A percentile compares a stretch with the other conserved stretches of the same genome.
Evolutionary conservation across 495 filamentous ascomycete genomes (phyloP).

Genomic region (Baudoinia panamericana): DNA sequence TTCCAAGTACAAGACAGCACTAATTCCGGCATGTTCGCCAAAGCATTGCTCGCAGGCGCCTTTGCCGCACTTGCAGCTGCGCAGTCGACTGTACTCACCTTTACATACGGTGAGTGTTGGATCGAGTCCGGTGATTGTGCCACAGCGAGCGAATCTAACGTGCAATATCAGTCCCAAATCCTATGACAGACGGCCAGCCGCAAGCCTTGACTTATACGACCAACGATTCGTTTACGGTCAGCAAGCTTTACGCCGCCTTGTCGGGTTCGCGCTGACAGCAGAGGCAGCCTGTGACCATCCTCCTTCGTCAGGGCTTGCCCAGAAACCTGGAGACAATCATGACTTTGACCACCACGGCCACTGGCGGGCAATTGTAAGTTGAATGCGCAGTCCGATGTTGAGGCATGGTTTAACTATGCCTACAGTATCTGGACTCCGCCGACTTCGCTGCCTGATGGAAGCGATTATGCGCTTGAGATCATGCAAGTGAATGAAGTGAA

Average conservation of each 20-base stretch:
- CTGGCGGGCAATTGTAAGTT: too few relatives aligned
- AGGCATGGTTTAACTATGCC: background rate
- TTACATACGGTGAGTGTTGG: too few relatives aligned
- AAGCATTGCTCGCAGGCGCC: conserved; percentile 14
- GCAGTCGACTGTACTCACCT: conserved; percentile 20
- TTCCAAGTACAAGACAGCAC: conserved; percentile 9
- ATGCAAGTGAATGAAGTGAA: conserved; percentile 26
- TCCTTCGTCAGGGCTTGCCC: conserved; percentile 23
- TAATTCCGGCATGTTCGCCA: conserved; percentile 19
- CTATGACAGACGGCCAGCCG: conserved; percentile 16
- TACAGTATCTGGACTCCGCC: conserved; percentile 21
- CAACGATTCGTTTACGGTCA: conserved; percentile 16
- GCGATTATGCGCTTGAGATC: conserved; percentile 28
- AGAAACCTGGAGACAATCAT: conserved; percentile 21
- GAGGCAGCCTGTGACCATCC: conserved; percentile 24
- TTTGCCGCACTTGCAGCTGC: conserved; percentile 23
- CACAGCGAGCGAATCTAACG: too few relatives aligned
- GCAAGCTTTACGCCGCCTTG: too few relatives aligned
- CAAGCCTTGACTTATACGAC: conserved; percentile 17
- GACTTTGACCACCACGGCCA: conserved; percentile 22
- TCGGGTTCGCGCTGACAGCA: conserved; percentile 9
- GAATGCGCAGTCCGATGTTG: background rate
- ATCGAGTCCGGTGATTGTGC: too few relatives aligned
- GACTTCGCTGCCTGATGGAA: conserved; percentile 20
- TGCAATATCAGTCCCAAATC: conserved; percentile 12